Evolutionary conservation across 2,329 filamentous ascomycete genomes (phyloP).

Genomic region (Aureobasidium sp.): DNA sequence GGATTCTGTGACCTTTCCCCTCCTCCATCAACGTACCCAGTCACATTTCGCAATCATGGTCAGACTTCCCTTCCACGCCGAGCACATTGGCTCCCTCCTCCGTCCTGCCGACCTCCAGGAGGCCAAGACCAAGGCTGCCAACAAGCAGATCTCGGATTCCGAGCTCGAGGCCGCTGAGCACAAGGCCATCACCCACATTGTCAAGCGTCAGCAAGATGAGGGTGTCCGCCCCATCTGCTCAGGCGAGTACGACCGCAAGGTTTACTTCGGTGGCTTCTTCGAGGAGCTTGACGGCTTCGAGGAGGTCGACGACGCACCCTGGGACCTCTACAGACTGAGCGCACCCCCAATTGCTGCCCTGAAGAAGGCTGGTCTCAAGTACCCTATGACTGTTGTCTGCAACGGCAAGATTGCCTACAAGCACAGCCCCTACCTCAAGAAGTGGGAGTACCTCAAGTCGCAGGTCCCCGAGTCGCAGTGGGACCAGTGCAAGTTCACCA

Average conservation of each 20-base stretch:
- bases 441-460: constrained; percentile 30
- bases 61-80: constrained; percentile 59
- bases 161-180: constrained; percentile 58
- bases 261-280: constrained; percentile 35
- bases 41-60: constrained; percentile 13
- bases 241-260: constrained; percentile 55
- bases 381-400: constrained; percentile 33
- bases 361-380: constrained; percentile 34
- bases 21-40: background rate
- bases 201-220: constrained; percentile 57
- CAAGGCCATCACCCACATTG: constrained; percentile 57
- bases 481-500: constrained; percentile 32
- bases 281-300: constrained; percentile 34
- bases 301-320: constrained; percentile 31
- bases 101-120: constrained; percentile 57
- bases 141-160: constrained; percentile 47
- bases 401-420: constrained; percentile 32
- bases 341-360: constrained; percentile 32
- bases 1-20: background rate
- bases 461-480: constrained; percentile 30
- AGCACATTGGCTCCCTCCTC: constrained; percentile 67
- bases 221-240: constrained; percentile 59
- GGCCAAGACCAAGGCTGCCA: constrained; percentile 50
- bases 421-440: constrained; percentile 30
- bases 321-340: constrained; percentile 30